Conservation (phyloP, 2,329 filamentous ascomycete species). For the Aureobasidium sp. region DNA sequence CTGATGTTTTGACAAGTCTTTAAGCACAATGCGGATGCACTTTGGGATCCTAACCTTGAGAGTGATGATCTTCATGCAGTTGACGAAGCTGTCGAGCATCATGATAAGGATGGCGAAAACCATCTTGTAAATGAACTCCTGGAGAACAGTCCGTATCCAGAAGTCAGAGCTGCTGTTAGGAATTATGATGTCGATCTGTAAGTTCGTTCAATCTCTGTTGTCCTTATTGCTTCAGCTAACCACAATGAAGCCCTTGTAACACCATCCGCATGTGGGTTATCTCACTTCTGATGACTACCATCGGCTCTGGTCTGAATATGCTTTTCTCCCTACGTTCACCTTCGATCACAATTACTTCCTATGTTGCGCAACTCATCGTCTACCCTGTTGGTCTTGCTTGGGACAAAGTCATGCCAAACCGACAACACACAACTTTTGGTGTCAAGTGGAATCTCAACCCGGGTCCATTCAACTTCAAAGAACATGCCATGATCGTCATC, state of each 20-base stretch:
- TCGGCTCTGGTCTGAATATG: constrained; percentile 57
- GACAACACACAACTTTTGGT: constrained; percentile 46
- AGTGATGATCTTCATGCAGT: constrained; percentile 39
- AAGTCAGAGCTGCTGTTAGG: constrained; percentile 48
- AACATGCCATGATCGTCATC: constrained; percentile 55
- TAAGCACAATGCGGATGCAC: neutral
- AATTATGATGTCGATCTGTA: constrained; percentile 56
- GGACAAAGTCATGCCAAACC: constrained; percentile 50
- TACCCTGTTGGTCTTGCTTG: constrained; percentile 45
- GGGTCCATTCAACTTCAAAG: constrained; percentile 56
- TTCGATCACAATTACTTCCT: constrained; percentile 24
- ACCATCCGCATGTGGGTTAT: constrained; percentile 58
- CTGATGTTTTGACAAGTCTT: neutral
- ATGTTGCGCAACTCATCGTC: constrained; percentile 26
- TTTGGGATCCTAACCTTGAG: constrained; percentile 7
- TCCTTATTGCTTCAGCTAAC: neutral
- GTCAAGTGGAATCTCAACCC: constrained; percentile 51
- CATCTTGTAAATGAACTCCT: constrained; percentile 53
- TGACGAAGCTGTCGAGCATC: constrained; percentile 50
- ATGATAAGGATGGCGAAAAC: constrained; percentile 49
- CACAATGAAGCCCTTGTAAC: constrained; percentile 43
- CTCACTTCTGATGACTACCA: constrained; percentile 52
- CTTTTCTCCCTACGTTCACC: constrained; percentile 63
- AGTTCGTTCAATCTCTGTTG: neutral
- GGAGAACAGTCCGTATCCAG: constrained; percentile 60